Evolutionary conservation across 2,329 filamentous ascomycete species (phyloP).

Genomic region (Aspergillus puulaauensis): DNA sequence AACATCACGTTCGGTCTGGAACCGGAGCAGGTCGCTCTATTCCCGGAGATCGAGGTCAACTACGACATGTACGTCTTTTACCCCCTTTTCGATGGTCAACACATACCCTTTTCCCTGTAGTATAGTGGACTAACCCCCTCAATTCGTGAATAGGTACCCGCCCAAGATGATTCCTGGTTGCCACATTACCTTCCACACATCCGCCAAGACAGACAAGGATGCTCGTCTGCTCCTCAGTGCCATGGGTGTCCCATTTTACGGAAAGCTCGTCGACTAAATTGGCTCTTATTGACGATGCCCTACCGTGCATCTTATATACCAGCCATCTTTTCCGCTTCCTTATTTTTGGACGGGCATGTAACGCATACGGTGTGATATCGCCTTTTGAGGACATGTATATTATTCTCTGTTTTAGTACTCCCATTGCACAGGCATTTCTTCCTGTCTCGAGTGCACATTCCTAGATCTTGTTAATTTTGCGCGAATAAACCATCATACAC

Average conservation of each 20-base stretch:
- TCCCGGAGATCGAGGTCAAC: slow-evolving; percentile 93
- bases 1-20: slow-evolving; percentile 83
- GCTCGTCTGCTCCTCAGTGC: slow-evolving; percentile 72
- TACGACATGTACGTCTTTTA: slow-evolving; percentile 74
- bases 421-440: slow-evolving; percentile 5
- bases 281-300: background rate
- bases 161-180: slow-evolving; percentile 80
- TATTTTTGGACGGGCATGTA: slow-evolving; percentile 4
- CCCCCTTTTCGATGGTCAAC: background rate
- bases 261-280: slow-evolving; percentile 61
- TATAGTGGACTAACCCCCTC: background rate
- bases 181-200: slow-evolving; percentile 80
- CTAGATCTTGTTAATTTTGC: background rate
- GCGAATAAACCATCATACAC: background rate
- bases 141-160: slow-evolving; percentile 51
- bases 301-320: background rate
- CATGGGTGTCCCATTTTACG: slow-evolving; percentile 78
- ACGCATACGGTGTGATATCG: background rate
- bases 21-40: slow-evolving; percentile 73
- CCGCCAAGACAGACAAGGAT: slow-evolving; percentile 80
- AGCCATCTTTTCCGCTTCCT: background rate
- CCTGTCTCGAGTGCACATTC: background rate
- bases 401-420: slow-evolving; percentile 18
- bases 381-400: slow-evolving; percentile 12
- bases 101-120: background rate